These are phyloP conservation scores for Kwoniella pini DNA, from an alignment of 768 basidiomycete genomes.

Conservation along the genomic window DNA sequence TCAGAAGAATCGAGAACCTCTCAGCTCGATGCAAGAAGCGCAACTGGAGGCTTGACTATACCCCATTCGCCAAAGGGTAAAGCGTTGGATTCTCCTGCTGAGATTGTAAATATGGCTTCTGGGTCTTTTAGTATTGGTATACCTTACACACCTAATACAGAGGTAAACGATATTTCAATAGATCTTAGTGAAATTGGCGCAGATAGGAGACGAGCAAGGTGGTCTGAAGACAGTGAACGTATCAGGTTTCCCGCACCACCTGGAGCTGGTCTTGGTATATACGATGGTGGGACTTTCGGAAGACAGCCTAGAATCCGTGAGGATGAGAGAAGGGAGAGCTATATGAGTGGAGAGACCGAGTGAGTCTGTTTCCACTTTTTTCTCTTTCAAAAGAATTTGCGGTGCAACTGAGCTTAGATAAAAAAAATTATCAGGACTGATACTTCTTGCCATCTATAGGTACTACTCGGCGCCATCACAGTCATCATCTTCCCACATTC, in stretches of 20 bases:
- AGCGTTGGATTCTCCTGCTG: not conserved
- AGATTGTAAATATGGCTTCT: not conserved
- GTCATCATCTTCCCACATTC: not conserved
- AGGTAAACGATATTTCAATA: not conserved
- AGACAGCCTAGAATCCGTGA: not conserved
- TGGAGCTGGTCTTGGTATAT: conserved; percentile 4
- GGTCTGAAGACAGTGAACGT: conserved; percentile 7
- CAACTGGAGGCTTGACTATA: not conserved
- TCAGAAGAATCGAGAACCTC: not conserved
- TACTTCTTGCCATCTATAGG: not conserved
- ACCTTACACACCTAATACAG: conserved; percentile 6
- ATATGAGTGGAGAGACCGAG: conserved; percentile 7
- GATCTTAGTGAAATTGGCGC: not conserved
- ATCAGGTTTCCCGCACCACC: conserved; percentile 17
- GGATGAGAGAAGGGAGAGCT: conserved; percentile 4
- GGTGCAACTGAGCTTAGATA: too few species aligned
- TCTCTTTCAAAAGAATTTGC: too few species aligned
- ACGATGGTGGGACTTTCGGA: conserved; percentile 11
- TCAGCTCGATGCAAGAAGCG: not conserved
- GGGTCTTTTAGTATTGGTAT: conserved; percentile 16
- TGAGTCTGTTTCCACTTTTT: not conserved
- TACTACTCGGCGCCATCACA: conserved; percentile 16
- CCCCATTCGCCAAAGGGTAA: not conserved
- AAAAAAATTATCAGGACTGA: too few species aligned
- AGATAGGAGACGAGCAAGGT: conserved; percentile 2